phyloP scores from a whole-genome alignment of 371 early-diverging fungal species.

The Mucor mucedo region DNA sequence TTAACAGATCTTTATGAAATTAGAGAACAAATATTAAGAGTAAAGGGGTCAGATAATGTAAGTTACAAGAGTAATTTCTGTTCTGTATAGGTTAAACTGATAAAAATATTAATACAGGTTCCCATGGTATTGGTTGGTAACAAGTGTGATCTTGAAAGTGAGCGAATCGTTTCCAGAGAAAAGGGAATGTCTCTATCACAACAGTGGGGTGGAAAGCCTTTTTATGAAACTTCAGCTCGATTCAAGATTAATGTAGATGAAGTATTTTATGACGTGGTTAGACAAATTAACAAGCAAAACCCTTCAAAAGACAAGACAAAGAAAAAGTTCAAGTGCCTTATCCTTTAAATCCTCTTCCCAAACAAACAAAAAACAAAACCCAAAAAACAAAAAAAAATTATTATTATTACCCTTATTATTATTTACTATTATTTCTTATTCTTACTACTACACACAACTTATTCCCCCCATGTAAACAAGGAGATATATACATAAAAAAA shows the following conservation, averaged over 20 bases:
- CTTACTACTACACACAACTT: neutral
- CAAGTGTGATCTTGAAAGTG: constrained; percentile 85
- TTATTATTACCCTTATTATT: constrained; percentile 13
- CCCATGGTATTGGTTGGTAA: constrained; percentile 89
- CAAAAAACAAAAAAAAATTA: neutral
- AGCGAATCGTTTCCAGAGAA: constrained; percentile 74
- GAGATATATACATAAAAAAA: neutral
- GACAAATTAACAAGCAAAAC: constrained; percentile 61
- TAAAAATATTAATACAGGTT: constrained; percentile 53
- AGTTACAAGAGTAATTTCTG: constrained; percentile 11
- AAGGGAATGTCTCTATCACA: constrained; percentile 67
- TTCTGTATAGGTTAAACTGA: neutral
- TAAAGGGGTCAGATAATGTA: constrained; percentile 83
- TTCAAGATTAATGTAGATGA: constrained; percentile 87
- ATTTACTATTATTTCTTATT: constrained; percentile 7
- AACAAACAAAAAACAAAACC: neutral
- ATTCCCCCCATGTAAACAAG: neutral
- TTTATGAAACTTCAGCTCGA: constrained; percentile 85
- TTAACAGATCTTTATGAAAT: constrained; percentile 80
- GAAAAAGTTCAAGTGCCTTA: constrained; percentile 46
- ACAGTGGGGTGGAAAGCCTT: constrained; percentile 76
- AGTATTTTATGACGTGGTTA: constrained; percentile 67
- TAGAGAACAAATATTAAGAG: constrained; percentile 80
- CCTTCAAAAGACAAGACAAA: constrained; percentile 45
- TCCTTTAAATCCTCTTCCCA: constrained; percentile 33